phyloP scores from a whole-genome alignment of 805 yeast genomes.

The Myxozyma monticola region DNA sequence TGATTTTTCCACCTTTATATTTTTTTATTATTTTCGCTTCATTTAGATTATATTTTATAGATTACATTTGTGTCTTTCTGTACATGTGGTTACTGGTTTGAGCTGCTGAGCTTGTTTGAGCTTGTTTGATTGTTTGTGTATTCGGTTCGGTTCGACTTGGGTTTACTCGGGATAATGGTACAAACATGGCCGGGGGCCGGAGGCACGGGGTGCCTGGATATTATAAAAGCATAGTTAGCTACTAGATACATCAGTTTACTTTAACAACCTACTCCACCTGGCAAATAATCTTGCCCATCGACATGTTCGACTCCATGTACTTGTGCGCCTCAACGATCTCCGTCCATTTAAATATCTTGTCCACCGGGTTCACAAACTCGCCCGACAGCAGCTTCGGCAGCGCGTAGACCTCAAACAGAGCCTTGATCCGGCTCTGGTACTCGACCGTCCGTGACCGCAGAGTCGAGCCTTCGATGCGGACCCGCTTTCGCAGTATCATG shows the following conservation, averaged over 20 bases:
- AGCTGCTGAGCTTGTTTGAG: background rate
- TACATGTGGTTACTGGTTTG: no score
- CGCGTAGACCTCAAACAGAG: conserved; percentile 33
- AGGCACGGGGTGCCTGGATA: no score
- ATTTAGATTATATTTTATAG: no score
- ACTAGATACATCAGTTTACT: background rate
- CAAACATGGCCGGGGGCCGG: no score
- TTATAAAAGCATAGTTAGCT: background rate
- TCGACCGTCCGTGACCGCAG: conserved; percentile 35
- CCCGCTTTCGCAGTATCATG: conserved; percentile 34
- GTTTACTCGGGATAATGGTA: no score
- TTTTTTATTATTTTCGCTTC: no score
- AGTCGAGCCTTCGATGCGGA: conserved; percentile 37
- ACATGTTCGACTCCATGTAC: conserved; percentile 35
- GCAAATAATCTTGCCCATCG: conserved; percentile 37
- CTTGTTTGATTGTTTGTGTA: background rate
- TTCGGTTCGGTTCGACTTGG: background rate
- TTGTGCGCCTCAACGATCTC: conserved; percentile 36
- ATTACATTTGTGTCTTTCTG: no score
- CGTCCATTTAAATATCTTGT: conserved; percentile 29
- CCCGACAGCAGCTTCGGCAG: conserved; percentile 34
- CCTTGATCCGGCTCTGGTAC: conserved; percentile 33
- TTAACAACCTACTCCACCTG: conserved; percentile 5
- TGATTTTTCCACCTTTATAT: background rate
- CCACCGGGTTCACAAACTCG: conserved; percentile 33